phyloP scores from a whole-genome alignment of 2,329 filamentous ascomycete species.

The Colletotrichum costaricense region DNA sequence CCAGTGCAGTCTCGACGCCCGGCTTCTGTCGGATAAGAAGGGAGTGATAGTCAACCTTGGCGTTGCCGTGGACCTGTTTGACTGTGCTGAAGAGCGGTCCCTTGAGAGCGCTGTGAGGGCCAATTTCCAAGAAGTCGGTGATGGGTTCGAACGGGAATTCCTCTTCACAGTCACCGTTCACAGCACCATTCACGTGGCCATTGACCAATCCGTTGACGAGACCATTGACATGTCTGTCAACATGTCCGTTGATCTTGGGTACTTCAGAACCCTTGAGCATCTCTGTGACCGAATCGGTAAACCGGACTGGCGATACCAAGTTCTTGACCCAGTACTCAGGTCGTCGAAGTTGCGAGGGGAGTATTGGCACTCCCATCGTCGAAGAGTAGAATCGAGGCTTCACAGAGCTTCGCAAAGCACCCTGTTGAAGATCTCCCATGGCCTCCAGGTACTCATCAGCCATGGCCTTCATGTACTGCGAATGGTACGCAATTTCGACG shows the following conservation, averaged over 20 bases:
- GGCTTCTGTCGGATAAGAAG: slow-evolving; percentile 11
- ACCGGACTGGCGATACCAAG: slow-evolving; percentile 53
- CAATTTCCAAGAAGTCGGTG: slow-evolving; percentile 57
- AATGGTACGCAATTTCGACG: slow-evolving; percentile 66
- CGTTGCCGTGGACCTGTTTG: slow-evolving; percentile 14
- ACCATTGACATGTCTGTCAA: neutral
- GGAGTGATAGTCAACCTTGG: slow-evolving; percentile 21
- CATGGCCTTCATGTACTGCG: slow-evolving; percentile 60
- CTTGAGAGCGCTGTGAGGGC: slow-evolving; percentile 60
- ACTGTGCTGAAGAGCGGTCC: slow-evolving; percentile 53
- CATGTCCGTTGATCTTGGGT: neutral
- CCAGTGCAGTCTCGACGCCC: slow-evolving; percentile 11
- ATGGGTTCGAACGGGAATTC: slow-evolving; percentile 3
- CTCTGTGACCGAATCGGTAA: slow-evolving; percentile 52
- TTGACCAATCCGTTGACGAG: neutral
- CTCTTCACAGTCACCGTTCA: neutral
- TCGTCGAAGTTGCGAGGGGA: slow-evolving; percentile 3
- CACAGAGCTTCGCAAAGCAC: neutral
- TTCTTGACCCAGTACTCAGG: slow-evolving; percentile 59
- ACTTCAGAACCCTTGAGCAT: slow-evolving; percentile 38
- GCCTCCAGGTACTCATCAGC: slow-evolving; percentile 47
- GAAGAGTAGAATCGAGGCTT: slow-evolving; percentile 33
- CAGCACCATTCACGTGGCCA: neutral
- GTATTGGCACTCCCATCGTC: neutral
- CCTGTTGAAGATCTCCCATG: slow-evolving; percentile 14